These are phyloP conservation scores for Clavispora carvajalis DNA, from an alignment of 805 yeast species.

Conservation along the genomic window DNA sequence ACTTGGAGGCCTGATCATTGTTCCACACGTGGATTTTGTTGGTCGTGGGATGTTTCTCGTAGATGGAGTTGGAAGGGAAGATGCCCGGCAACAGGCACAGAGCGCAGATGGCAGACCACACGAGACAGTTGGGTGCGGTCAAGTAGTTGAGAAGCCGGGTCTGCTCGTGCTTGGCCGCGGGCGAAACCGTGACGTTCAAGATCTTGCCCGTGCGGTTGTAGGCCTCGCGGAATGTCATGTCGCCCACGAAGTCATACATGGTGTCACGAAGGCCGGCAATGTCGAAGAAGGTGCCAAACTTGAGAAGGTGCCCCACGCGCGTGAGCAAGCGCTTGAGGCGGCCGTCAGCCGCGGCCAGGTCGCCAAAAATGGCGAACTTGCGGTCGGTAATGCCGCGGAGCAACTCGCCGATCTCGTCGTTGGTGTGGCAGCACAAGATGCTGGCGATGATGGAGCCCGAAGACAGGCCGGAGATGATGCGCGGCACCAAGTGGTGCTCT, in stretches of 20 bases:
- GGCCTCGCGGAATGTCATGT: constrained; percentile 89
- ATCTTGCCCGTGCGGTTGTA: constrained; percentile 90
- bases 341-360: constrained; percentile 47
- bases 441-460: constrained; percentile 96
- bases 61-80: constrained; percentile 79
- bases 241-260: constrained; percentile 76
- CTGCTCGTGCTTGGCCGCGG: constrained; percentile 87
- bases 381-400: constrained; percentile 58
- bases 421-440: constrained; percentile 73
- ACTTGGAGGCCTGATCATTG: constrained; percentile 63
- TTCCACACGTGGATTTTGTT: constrained; percentile 78
- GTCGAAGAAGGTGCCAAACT: constrained; percentile 88
- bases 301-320: constrained; percentile 52
- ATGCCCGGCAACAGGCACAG: constrained; percentile 93
- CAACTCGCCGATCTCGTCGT: constrained; percentile 59
- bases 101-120: constrained; percentile 89
- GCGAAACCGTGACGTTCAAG: constrained; percentile 90
- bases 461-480: constrained; percentile 87
- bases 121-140: constrained; percentile 75
- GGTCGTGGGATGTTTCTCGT: constrained; percentile 74
- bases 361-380: constrained; percentile 47
- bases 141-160: constrained; percentile 75
- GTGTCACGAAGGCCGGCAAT: constrained; percentile 65
- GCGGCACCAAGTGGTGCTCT: constrained; percentile 72
- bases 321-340: constrained; percentile 44